These are phyloP conservation scores for Trametes villosa DNA, from an alignment of 768 basidiomycete species.

Conservation along the genomic window DNA sequence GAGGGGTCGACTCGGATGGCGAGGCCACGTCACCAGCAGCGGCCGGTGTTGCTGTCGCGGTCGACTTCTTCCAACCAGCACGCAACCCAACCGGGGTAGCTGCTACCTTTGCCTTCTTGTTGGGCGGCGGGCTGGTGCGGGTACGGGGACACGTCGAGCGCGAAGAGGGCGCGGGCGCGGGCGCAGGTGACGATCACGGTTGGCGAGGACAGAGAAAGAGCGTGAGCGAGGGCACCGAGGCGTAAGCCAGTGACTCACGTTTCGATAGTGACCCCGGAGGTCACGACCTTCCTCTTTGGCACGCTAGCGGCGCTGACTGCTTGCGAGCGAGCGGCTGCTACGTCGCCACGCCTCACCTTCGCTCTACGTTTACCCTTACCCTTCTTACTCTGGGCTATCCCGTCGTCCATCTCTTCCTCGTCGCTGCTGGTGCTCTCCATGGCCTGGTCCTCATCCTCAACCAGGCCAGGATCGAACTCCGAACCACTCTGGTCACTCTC, in stretches of 20 bases:
- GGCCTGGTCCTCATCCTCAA: not conserved
- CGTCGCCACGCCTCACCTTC: not conserved
- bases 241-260: not conserved
- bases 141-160: too few species aligned
- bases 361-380: not conserved
- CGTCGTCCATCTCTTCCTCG: not conserved
- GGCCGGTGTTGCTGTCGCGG: too few species aligned
- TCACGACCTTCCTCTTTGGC: not conserved
- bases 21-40: too few species aligned
- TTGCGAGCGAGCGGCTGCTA: not conserved
- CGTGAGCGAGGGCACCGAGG: not conserved
- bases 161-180: too few species aligned
- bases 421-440: not conserved
- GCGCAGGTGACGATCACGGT: too few species aligned
- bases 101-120: not conserved
- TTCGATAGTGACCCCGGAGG: not conserved
- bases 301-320: too few species aligned
- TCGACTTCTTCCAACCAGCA: not conserved
- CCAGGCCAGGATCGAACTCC: not conserved
- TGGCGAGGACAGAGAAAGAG: not conserved
- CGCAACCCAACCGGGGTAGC: not conserved
- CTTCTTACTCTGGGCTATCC: not conserved
- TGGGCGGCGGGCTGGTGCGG: not conserved
- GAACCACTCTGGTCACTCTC: not conserved
- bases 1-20: too few species aligned